Conservation (phyloP, 306 rosid genomes). For the Dalbergia cochinchinensis region DNA sequence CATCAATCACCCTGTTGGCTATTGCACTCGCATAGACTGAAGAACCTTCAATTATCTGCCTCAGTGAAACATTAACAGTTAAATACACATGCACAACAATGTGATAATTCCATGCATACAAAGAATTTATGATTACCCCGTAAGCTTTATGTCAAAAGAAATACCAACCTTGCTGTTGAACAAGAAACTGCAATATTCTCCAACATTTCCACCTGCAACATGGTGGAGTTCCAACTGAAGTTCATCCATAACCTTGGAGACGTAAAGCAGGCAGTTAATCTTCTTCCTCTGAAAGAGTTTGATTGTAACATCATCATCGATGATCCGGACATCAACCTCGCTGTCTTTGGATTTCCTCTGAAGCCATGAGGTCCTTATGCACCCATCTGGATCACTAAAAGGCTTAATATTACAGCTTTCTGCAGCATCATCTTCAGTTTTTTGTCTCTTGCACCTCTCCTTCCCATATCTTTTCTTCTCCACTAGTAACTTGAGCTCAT, state of each 20-base stretch:
- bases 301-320: constrained; percentile 89
- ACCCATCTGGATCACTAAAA: constrained; percentile 62
- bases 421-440: constrained; percentile 56
- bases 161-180: constrained; percentile 86
- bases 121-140: neutral
- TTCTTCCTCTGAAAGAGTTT: constrained; percentile 87
- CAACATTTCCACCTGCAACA: constrained; percentile 97
- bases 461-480: constrained; percentile 80
- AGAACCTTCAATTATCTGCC: constrained; percentile 75
- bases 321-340: constrained; percentile 86
- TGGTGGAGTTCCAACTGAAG: constrained; percentile 91
- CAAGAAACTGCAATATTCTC: constrained; percentile 92
- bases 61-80: constrained; percentile 36
- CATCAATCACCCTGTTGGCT: constrained; percentile 76
- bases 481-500: constrained; percentile 75
- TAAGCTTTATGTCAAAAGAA: constrained; percentile 22
- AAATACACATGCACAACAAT: constrained; percentile 9
- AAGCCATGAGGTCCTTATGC: constrained; percentile 93
- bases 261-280: constrained; percentile 72
- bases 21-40: constrained; percentile 79
- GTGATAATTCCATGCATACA: constrained; percentile 1
- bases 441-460: constrained; percentile 76
- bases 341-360: constrained; percentile 94
- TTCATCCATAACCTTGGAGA: constrained; percentile 80
- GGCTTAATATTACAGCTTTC: constrained; percentile 79